Conservation (phyloP, 345 rosid species). For the Alliaria petiolata region DNA sequence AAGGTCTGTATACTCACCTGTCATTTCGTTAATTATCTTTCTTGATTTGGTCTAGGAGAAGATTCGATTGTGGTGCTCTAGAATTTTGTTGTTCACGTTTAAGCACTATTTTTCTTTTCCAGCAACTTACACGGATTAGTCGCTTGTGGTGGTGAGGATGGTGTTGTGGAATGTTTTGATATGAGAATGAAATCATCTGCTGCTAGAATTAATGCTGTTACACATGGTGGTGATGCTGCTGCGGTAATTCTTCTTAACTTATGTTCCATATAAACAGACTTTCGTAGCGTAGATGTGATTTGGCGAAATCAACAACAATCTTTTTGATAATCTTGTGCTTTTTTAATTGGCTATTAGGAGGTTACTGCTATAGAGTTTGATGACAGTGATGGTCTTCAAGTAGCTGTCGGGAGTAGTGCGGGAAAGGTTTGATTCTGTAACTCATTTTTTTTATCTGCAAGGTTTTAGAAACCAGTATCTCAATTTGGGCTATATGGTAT, state of each 20-base stretch:
- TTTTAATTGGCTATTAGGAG: conserved; percentile 46
- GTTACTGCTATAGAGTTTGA: conserved; percentile 88
- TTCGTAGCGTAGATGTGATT: not conserved
- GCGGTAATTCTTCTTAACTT: conserved; percentile 40
- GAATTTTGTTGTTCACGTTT: conserved; percentile 16
- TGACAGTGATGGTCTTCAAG: conserved; percentile 66
- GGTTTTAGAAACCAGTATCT: not conserved
- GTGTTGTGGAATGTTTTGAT: conserved; percentile 93
- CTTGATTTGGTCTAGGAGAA: not conserved
- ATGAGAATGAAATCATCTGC: conserved; percentile 72
- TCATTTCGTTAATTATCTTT: not conserved
- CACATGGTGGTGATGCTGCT: conserved; percentile 65
- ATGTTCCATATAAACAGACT: conserved; percentile 9
- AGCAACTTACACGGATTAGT: conserved; percentile 88
- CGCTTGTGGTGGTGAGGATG: conserved; percentile 99
- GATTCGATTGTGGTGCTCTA: not conserved
- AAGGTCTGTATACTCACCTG: conserved; percentile 47
- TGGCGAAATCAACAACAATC: not conserved
- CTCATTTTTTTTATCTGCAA: not conserved
- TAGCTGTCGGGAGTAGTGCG: conserved; percentile 86
- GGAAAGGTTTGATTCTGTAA: conserved; percentile 69
- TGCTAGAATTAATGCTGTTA: conserved; percentile 81
- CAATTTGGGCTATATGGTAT: not conserved
- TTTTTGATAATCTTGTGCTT: not conserved
- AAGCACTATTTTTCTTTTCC: conserved; percentile 16